Evolutionary conservation across 1,139 yeast genomes (phyloP).

Genomic region (Kodamaea alishanica): DNA sequence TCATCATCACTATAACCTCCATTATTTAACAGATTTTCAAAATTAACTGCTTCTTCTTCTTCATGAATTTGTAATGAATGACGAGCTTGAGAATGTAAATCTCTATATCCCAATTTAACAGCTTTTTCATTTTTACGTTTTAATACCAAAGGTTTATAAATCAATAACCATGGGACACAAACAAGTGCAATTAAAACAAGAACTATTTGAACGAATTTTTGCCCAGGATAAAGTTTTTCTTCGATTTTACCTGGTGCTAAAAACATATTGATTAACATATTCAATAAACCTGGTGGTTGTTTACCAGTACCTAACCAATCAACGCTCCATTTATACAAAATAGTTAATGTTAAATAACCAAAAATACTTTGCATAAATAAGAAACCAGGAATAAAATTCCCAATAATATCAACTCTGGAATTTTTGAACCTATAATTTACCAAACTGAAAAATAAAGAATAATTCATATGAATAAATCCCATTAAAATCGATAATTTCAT

Average conservation of each 20-base stretch:
- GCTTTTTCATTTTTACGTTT: constrained; percentile 19
- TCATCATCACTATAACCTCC: constrained; percentile 8
- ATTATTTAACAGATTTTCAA: constrained; percentile 23
- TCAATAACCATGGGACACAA: constrained; percentile 92
- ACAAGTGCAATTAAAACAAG: constrained; percentile 72
- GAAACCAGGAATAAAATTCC: constrained; percentile 91
- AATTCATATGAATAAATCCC: constrained; percentile 95
- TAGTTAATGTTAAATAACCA: constrained; percentile 81
- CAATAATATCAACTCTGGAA: constrained; percentile 79
- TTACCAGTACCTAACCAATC: constrained; percentile 78
- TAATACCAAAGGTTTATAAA: constrained; percentile 81
- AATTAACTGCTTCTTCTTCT: constrained; percentile 33
- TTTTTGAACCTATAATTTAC: constrained; percentile 74
- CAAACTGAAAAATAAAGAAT: constrained; percentile 79
- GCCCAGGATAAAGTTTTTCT: constrained; percentile 81
- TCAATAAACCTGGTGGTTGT: constrained; percentile 89
- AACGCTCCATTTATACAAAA: constrained; percentile 89
- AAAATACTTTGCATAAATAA: constrained; percentile 94
- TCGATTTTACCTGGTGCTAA: constrained; percentile 87
- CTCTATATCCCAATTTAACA: constrained; percentile 32
- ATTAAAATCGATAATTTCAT: constrained; percentile 92
- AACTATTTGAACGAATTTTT: constrained; percentile 70
- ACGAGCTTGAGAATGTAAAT: constrained; percentile 31
- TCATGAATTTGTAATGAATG: constrained; percentile 30
- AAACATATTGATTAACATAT: constrained; percentile 96